A percentile compares a stretch with the other conserved stretches of the same genome.
Conservation (phyloP, 352 stramenopile genomes). For the Globisporangium megalacanthum region DNA sequence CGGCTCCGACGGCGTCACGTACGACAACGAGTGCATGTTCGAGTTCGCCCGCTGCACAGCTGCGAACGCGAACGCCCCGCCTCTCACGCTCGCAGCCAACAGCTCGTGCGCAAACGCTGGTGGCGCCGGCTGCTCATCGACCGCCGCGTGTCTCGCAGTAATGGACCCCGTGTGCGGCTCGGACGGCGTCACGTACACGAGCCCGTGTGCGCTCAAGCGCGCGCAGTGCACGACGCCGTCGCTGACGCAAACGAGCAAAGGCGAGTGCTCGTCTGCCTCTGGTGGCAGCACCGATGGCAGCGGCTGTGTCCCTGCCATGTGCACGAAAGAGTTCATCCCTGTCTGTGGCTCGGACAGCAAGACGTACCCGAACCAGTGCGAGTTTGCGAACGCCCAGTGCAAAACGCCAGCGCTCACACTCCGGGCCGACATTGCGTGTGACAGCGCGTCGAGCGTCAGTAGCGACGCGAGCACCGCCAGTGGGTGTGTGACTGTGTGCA, state of each 20-base stretch:
- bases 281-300: background rate
- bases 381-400: constrained; percentile 6
- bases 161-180: constrained; percentile 21
- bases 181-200: constrained; percentile 27
- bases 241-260: constrained; percentile 2
- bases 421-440: background rate
- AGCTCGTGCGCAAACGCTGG: background rate
- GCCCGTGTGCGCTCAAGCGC: constrained; percentile 1
- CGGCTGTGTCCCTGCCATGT: background rate
- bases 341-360: constrained; percentile 31
- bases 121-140: background rate
- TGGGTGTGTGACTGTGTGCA: constrained; percentile 2
- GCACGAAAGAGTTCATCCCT: constrained; percentile 1
- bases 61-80: background rate
- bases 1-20: constrained; percentile 4
- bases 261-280: background rate
- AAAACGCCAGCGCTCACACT: constrained; percentile 3
- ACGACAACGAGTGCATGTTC: constrained; percentile 6
- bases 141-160: background rate
- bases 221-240: constrained; percentile 4
- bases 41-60: constrained; percentile 1
- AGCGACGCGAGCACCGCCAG: background rate
- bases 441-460: background rate
- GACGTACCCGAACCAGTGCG: constrained; percentile 18
- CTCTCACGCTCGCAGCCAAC: constrained; percentile 4